Base-by-base conservation (phyloP, 257 asterid species). In the Galeopsis tetrahit region DNA sequence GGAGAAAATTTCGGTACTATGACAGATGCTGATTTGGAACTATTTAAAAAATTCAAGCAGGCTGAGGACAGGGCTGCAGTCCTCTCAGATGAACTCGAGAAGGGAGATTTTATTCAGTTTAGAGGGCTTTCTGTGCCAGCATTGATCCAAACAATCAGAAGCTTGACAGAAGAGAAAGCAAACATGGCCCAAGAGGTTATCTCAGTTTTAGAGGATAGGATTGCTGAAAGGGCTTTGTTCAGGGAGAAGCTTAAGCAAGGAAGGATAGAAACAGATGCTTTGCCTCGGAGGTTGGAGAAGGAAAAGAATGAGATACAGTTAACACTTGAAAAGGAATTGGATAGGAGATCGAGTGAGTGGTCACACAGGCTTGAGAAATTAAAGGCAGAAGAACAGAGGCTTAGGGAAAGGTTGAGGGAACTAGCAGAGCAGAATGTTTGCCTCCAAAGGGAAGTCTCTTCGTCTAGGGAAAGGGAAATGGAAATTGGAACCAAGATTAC, bases 341-440 rank as follows among this genome's bases (percentile, higher is more conserved):
- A 95, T 73, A 85, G 98, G 80, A 89, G 98, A 83, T 93, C 98
- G 33, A 80, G 63, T 40, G 98, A 95, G 66, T 92, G 99, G 99
- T 87, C 95, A 10, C 77, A 66, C 70, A 95, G 90, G 82, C 95
- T 90, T 56, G 96, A 95, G 81, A 95, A 83, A 77, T 87, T 90
- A 76, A 92, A 90, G 80, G 76, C 84, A 32, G 98, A 89, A 88
- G 99, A 95, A 76, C 94, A 88, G 43, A 85, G 96, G 83, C 98
- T 95, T 76, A 87, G 98, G 48, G 99, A 95, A 77, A 87, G 98
- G 87, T 91, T 90, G 61, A 82, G 96, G 73, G 96, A 95, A 76
- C 86, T 95, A 34, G 99, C 98, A 51, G 99, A 95, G 80, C 99
- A 88, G 81, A 95, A 95, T 77, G 99, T 95, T 62, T 77, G 79